A percentile compares a stretch with the other conserved stretches of the same genome.
phyloP scores from a whole-genome alignment of 805 yeast genomes.

The Dipodascus albidus region DNA sequence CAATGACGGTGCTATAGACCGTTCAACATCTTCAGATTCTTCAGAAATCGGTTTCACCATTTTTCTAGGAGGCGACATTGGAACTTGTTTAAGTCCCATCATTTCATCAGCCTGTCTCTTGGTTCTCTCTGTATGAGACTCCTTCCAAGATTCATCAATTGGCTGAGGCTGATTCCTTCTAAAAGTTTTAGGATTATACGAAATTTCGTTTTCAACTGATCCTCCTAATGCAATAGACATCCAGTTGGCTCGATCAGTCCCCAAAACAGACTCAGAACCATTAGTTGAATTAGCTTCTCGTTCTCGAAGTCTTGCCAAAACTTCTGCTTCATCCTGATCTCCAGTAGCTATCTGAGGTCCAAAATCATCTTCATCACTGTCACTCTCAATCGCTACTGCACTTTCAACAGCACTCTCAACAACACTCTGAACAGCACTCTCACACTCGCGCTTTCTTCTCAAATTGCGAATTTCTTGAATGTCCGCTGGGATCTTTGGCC shows the following conservation, averaged over 20 bases:
- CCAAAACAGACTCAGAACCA: conserved; percentile 1
- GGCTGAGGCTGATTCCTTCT: neutral
- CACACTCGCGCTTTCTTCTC: too few relatives aligned
- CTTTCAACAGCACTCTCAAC: too few relatives aligned
- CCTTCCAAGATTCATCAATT: conserved; percentile 1
- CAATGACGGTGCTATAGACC: conserved; percentile 7
- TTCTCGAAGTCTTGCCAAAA: conserved; percentile 8
- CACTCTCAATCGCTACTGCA: neutral
- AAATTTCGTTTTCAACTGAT: conserved; percentile 1
- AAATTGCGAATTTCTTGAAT: conserved; percentile 9
- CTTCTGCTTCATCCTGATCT: conserved; percentile 9
- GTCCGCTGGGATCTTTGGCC: conserved; percentile 13
- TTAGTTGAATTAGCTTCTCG: conserved; percentile 1
- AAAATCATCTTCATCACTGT: conserved; percentile 9
- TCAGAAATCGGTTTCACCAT: neutral
- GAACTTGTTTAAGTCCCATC: conserved; percentile 2
- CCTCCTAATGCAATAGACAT: conserved; percentile 12
- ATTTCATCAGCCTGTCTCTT: conserved; percentile 12
- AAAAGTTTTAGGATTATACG: conserved; percentile 8
- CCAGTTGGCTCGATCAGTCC: conserved; percentile 10
- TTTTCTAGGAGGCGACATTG: neutral
- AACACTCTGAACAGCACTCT: too few relatives aligned
- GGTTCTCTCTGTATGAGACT: conserved; percentile 3
- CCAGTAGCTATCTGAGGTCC: conserved; percentile 12
- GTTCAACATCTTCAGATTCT: neutral